Conservation (phyloP, 1,139 yeast species). For the Maudiozyma humilis region DNA sequence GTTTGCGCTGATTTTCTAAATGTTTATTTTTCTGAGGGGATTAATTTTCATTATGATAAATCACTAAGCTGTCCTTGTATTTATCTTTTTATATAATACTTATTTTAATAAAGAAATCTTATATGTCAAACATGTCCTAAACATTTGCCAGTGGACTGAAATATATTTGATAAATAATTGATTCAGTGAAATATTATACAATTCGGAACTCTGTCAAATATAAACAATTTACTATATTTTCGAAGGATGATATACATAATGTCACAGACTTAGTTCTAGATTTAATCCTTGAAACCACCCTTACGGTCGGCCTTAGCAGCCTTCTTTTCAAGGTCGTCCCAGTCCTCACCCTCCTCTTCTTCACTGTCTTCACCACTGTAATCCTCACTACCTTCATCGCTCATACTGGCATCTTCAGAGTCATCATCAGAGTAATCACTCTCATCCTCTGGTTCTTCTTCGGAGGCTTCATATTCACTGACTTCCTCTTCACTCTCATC, state of each 20-base stretch:
- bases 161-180: too few relatives aligned
- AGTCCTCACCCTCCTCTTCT: constrained; percentile 55
- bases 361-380: constrained; percentile 45
- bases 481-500: constrained; percentile 45
- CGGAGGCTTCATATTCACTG: constrained; percentile 37
- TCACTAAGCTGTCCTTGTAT: background rate
- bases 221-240: too few relatives aligned
- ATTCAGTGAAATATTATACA: too few relatives aligned
- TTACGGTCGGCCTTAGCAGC: constrained; percentile 42
- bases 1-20: background rate
- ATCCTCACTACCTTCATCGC: constrained; percentile 42
- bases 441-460: constrained; percentile 67
- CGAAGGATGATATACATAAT: background rate
- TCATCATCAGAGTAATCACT: constrained; percentile 51
- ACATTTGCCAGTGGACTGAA: too few relatives aligned
- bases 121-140: too few relatives aligned
- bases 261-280: background rate
- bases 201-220: too few relatives aligned
- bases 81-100: background rate
- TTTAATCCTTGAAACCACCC: constrained; percentile 27
- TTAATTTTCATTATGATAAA: background rate
- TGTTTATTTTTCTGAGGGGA: constrained; percentile 16
- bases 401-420: constrained; percentile 38
- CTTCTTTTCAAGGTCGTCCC: constrained; percentile 66
- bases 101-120: background rate